These are phyloP conservation scores for Podochytrium sp. DNA, from an alignment of 192 early-diverging fungal species.

Conservation along the genomic window DNA sequence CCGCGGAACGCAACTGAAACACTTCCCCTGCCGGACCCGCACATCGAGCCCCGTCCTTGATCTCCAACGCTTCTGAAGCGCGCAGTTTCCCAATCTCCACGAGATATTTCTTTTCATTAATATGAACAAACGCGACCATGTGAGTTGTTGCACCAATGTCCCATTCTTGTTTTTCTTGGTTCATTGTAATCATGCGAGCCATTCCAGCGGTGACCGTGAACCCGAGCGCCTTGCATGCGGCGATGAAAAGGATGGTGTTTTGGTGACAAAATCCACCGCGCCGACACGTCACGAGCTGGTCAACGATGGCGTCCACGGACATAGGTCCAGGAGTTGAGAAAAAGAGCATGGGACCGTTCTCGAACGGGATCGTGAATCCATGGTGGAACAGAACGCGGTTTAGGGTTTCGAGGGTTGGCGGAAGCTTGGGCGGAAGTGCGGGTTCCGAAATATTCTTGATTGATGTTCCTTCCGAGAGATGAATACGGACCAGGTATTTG, in stretches of 20 bases:
- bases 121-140: not conserved
- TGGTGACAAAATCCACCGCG: conserved; percentile 9
- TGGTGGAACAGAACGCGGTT: not conserved
- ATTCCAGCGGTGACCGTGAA: not conserved
- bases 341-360: conserved; percentile 1
- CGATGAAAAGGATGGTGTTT: not conserved
- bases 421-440: not conserved
- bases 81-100: conserved; percentile 1
- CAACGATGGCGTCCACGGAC: not conserved
- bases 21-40: not conserved
- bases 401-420: not conserved
- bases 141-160: not conserved
- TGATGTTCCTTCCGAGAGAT: too few species aligned
- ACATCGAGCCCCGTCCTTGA: not conserved
- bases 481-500: not conserved
- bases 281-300: not conserved
- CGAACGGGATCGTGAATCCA: not conserved
- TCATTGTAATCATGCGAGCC: not conserved
- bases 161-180: not conserved
- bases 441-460: too few species aligned
- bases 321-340: not conserved
- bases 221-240: not conserved
- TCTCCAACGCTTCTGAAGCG: not conserved
- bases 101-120: not conserved
- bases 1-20: not conserved